Evolutionary conservation across 176 grass and related monocot species (phyloP), one percentile per base, ranked within the genome.

Genomic region (Oryza glumipatula): DNA sequence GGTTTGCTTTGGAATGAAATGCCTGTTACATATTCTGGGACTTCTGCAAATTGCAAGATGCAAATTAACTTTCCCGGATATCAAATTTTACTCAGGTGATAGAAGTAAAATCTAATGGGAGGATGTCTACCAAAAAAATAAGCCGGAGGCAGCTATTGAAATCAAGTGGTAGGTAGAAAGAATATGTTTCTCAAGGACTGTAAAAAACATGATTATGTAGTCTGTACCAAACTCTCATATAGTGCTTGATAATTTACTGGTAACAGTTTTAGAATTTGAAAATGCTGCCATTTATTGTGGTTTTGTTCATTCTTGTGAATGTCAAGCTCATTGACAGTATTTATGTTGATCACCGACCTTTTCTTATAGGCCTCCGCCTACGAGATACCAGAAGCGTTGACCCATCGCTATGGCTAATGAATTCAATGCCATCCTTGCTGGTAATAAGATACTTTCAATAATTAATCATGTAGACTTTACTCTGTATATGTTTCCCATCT

Each of bases 361-460:
- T 80, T 12, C 36, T 84, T 43, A 19, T 67, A 98, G 96, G 96
- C 36, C 91, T 98, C 76, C 91, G 96, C 41, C 76, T 95, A 17
- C 88, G 96, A 88, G 96, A 98, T 89, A 94, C 94, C 48, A 90
- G 96, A 85, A 98, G 96, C 3, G 93, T 98, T 33, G 96, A 98
- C 51, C 96, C 96, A 21, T 95, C 96, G 17, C 73, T 98, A 61
- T 98, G 96, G 96, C 76, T 98, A 61, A 91, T 95, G 89, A 98
- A 98, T 81, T 98, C 93, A 70, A 96, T 94, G 89, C 96, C 96
- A 85, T 98, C 96, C 58, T 45, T 98, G 81, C 76, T 98, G 93
- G 96, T 98, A 91, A 87, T 76, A 43, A 5, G 22, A 86, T 63
- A 35, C 15, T 46, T 81, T 16, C 19, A 52, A 32, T 35, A 73